phyloP scores from a whole-genome alignment of 2,329 filamentous ascomycete genomes.

The Cladophialophora immunda region DNA sequence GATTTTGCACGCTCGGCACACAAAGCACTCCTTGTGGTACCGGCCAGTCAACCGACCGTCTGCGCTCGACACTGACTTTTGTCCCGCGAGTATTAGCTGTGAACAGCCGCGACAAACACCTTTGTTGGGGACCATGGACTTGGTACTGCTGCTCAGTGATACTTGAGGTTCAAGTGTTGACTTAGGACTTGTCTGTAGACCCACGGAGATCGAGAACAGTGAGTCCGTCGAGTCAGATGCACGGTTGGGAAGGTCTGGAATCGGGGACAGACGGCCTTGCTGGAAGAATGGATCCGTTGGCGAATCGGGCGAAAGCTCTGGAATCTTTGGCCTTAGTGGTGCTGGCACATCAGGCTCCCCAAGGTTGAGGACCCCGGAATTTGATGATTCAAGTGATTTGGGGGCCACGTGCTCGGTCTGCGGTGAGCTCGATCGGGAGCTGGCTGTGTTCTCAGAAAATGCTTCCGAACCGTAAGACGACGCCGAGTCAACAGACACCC shows the following conservation, averaged over 20 bases:
- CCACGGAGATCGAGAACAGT: constrained; percentile 31
- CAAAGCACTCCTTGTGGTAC: constrained; percentile 95
- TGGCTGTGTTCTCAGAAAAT: constrained; percentile 44
- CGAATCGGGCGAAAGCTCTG: constrained; percentile 49
- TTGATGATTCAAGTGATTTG: constrained; percentile 31
- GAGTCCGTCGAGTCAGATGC: constrained; percentile 24
- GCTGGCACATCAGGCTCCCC: constrained; percentile 46
- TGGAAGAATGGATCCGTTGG: constrained; percentile 58
- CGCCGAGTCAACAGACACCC: constrained; percentile 48
- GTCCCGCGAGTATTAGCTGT: constrained; percentile 73
- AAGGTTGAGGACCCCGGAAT: constrained; percentile 49
- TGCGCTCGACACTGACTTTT: constrained; percentile 89
- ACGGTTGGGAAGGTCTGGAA: constrained; percentile 23
- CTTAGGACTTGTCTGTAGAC: constrained; percentile 15
- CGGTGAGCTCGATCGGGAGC: constrained; percentile 69
- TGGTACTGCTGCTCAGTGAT: constrained; percentile 12
- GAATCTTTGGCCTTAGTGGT: constrained; percentile 29
- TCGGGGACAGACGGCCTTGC: constrained; percentile 50
- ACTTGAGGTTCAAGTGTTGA: constrained; percentile 9
- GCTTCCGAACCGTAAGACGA: constrained; percentile 52
- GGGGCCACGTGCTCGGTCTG: constrained; percentile 49
- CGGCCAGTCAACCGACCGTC: constrained; percentile 90
- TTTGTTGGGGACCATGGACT: constrained; percentile 51
- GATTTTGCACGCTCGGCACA: constrained; percentile 81
- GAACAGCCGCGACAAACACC: constrained; percentile 86